Evolutionary conservation across 345 rosid genomes (phyloP), one percentile per base, ranked within the genome.

Genomic region (Cardamine resedifolia): DNA sequence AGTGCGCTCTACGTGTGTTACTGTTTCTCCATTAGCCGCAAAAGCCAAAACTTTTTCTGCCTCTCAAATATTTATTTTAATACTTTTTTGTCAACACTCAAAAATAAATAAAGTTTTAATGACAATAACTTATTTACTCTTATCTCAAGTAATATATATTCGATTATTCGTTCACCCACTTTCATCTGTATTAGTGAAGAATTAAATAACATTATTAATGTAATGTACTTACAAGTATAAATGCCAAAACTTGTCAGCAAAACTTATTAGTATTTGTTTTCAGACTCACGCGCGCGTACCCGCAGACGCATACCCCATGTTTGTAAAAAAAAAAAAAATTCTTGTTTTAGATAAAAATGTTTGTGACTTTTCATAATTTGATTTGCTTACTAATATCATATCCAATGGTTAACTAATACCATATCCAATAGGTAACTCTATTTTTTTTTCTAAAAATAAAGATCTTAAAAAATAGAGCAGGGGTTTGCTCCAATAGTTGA

Each of bases 1-100:
- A 71, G 80, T 79, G 82, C 82, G 77, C 49, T 70, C 62, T 72
- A 61, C 80, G 77, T 72, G 77, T 72, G 71, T 56, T 62, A 38
- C 63, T 64, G 73, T 80, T 39, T 58, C 80, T 66, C 70, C 77
- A 71, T 36, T 59, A 77, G 77, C 72, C 68, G 68, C 43, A 51
- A 77, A 71, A 71, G 80, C 76, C 79, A 64, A 48, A 64, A 34
- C 50, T 57, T 68, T 75, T 68, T 24, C n/a, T 75, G 65, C 12
- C 63, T 44, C 1, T 36, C 21, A 4, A 28, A 0, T n/a, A n/a
- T n/a, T n/a, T n/a, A n/a, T n/a, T n/a, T n/a, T n/a, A n/a, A n/a
- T n/a, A n/a, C n/a, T n/a, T n/a, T n/a, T n/a, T n/a, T n/a, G n/a
- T n/a, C n/a, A n/a, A n/a, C n/a, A n/a, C 33, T 70, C 19, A 31